Conservation (phyloP, 164 flowering plant genomes). For the Sextonia rubra region DNA sequence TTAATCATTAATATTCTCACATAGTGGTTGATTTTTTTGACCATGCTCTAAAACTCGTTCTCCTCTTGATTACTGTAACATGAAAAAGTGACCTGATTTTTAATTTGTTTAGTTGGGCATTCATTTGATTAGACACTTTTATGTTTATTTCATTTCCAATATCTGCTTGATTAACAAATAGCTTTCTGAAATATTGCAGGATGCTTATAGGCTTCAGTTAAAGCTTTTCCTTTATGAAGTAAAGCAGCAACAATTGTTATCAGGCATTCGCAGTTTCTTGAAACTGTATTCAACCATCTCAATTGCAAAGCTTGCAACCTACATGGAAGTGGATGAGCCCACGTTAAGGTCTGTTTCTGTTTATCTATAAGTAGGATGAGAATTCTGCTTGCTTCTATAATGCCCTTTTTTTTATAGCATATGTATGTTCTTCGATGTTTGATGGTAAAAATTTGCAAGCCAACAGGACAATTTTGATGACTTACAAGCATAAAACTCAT, state of each 20-base stretch:
- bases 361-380: slow-evolving; percentile 1
- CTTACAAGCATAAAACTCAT: slow-evolving; percentile 96
- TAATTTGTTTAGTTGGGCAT: too few species aligned
- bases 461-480: slow-evolving; percentile 90
- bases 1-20: too few species aligned
- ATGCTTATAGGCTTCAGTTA: slow-evolving; percentile 95
- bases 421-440: neutral
- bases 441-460: slow-evolving; percentile 2
- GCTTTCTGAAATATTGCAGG: slow-evolving; percentile 42
- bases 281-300: slow-evolving; percentile 91
- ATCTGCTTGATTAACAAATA: neutral
- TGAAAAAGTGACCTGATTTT: too few species aligned
- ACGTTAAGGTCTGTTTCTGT: slow-evolving; percentile 66
- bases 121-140: too few species aligned
- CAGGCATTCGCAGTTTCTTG: slow-evolving; percentile 80
- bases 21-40: too few species aligned
- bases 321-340: slow-evolving; percentile 96
- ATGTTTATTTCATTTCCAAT: too few species aligned
- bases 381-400: neutral
- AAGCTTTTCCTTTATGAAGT: slow-evolving; percentile 95
- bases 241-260: slow-evolving; percentile 88
- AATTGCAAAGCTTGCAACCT: slow-evolving; percentile 73
- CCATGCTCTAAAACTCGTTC: too few species aligned
- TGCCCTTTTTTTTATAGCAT: neutral
- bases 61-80: too few species aligned